Evolutionary conservation across 352 stramenopile genomes (phyloP).

Genomic region (Globisporangium paddicum): DNA sequence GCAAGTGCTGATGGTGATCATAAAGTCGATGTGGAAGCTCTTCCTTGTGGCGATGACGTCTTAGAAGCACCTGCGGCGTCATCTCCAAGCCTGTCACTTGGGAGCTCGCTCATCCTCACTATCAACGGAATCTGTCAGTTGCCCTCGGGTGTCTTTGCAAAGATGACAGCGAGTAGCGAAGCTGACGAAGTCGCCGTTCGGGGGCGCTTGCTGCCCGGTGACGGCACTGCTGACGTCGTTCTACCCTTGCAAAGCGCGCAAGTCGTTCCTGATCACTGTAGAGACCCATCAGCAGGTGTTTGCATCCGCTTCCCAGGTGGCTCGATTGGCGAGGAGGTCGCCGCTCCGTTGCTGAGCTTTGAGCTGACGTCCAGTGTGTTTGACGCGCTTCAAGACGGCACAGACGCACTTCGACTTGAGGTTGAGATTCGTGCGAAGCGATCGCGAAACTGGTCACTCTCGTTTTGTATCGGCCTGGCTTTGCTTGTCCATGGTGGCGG

Average conservation of each 20-base stretch:
- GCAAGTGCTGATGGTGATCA: background rate
- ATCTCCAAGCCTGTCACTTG: background rate
- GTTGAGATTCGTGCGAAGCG: slow-evolving; percentile 9
- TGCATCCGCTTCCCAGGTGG: slow-evolving; percentile 1
- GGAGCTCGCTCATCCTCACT: background rate
- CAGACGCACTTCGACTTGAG: slow-evolving; percentile 3
- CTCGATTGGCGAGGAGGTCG: background rate
- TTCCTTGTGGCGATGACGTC: no score
- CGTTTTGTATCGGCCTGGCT: slow-evolving; percentile 5
- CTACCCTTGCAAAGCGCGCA: background rate
- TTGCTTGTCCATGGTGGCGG: background rate
- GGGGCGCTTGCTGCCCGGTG: background rate
- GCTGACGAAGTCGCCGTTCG: background rate
- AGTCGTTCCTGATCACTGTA: background rate
- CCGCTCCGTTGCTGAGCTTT: background rate
- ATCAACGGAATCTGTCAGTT: slow-evolving; percentile 5
- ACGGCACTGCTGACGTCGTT: background rate
- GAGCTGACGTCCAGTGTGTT: slow-evolving; percentile 7
- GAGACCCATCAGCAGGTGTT: background rate
- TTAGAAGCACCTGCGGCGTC: background rate
- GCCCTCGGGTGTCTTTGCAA: background rate
- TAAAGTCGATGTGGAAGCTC: no score
- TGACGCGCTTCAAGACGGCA: background rate
- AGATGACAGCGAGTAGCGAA: background rate
- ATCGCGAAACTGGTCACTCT: slow-evolving; percentile 6